phyloP scores from a whole-genome alignment of 768 basidiomycete species.

The Tulasnella sp. region DNA sequence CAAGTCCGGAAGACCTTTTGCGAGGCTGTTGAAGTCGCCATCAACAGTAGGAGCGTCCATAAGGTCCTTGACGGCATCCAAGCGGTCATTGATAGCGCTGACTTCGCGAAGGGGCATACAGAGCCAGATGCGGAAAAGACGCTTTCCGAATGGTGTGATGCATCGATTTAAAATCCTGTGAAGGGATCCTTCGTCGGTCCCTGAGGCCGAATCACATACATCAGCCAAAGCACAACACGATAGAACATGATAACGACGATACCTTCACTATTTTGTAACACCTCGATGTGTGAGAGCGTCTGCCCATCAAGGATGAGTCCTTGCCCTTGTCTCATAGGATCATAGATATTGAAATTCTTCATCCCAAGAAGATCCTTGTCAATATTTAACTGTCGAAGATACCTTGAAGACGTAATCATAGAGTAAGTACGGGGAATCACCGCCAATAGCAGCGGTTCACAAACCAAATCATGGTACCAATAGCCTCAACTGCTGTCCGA shows the following conservation, averaged over 20 bases:
- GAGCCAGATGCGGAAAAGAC: slow-evolving; percentile 93
- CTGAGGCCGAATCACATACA: neutral
- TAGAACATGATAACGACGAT: too few relatives aligned
- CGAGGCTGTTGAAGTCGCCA: slow-evolving; percentile 58
- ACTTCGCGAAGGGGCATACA: slow-evolving; percentile 81
- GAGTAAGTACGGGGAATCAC: neutral
- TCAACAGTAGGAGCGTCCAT: slow-evolving; percentile 72
- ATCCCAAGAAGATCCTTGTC: slow-evolving; percentile 91
- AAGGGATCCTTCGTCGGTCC: slow-evolving; percentile 83
- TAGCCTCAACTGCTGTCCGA: slow-evolving; percentile 61
- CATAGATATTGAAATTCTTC: slow-evolving; percentile 96
- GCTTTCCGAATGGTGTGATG: slow-evolving; percentile 88
- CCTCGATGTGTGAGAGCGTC: slow-evolving; percentile 90
- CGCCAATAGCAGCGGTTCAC: slow-evolving; percentile 16
- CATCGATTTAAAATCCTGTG: slow-evolving; percentile 74
- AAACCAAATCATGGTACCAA: slow-evolving; percentile 89
- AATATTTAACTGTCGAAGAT: slow-evolving; percentile 86
- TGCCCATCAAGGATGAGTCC: slow-evolving; percentile 87
- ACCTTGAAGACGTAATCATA: slow-evolving; percentile 34
- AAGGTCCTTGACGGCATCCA: slow-evolving; percentile 91
- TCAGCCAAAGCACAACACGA: neutral
- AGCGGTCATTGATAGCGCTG: slow-evolving; percentile 76
- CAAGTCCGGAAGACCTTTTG: slow-evolving; percentile 79
- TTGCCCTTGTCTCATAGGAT: slow-evolving; percentile 86
- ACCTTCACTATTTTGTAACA: slow-evolving; percentile 82